These are phyloP conservation scores for Apiospora kogelbergensis DNA, from an alignment of 2,329 filamentous ascomycete genomes.

Conservation along the genomic window DNA sequence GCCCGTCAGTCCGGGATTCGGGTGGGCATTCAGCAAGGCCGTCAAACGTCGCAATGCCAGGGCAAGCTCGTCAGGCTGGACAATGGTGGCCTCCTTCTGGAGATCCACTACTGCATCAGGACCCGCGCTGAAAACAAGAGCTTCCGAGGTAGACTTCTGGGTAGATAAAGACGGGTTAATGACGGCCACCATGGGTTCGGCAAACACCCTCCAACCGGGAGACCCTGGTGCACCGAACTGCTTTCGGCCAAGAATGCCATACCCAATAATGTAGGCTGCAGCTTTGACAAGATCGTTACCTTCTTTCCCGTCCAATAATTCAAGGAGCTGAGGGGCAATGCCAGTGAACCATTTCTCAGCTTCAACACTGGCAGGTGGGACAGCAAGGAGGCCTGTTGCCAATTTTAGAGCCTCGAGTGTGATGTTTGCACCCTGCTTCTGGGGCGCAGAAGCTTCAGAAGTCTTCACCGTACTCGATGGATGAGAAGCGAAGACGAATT, in stretches of 20 bases:
- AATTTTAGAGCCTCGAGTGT: constrained; percentile 68
- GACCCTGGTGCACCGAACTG: constrained; percentile 63
- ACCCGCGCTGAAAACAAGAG: constrained; percentile 27
- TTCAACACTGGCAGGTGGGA: constrained; percentile 54
- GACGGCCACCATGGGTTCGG: constrained; percentile 53
- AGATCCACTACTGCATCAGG: constrained; percentile 45
- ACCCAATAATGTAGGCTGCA: constrained; percentile 63
- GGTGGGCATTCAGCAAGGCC: constrained; percentile 60
- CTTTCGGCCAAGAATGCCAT: constrained; percentile 65
- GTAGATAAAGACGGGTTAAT: constrained; percentile 45
- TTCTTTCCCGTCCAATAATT: constrained; percentile 60
- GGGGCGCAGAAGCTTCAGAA: constrained; percentile 42
- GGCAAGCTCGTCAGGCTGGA: constrained; percentile 47
- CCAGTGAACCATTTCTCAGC: constrained; percentile 60
- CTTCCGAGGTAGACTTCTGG: constrained; percentile 19
- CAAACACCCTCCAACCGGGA: constrained; percentile 63
- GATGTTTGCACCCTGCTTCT: constrained; percentile 61
- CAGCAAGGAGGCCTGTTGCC: constrained; percentile 60
- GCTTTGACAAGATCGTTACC: constrained; percentile 59
- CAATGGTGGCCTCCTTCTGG: constrained; percentile 42
- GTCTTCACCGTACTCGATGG: constrained; percentile 47
- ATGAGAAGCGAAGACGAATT: constrained; percentile 71
- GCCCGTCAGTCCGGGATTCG: constrained; percentile 64
- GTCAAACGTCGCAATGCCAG: constrained; percentile 54
- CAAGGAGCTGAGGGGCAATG: constrained; percentile 60